These are phyloP conservation scores for Bruguiera parviflora DNA, from an alignment of 345 rosid species.

Conservation along the genomic window DNA sequence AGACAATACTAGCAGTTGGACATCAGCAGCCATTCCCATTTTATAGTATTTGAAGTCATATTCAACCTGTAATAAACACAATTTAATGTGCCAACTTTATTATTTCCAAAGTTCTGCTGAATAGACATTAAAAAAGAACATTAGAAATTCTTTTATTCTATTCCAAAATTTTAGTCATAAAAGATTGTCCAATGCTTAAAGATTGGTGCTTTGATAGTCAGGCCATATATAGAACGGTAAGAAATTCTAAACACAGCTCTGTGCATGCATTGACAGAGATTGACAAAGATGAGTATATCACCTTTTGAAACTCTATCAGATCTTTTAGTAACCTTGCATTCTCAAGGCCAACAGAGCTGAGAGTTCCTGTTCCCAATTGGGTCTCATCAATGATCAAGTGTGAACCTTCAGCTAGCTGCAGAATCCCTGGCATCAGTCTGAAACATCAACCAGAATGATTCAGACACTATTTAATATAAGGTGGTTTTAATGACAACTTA, in stretches of 20 bases:
- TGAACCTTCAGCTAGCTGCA: constrained; percentile 79
- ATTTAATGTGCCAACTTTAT: background rate
- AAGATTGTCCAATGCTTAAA: too few species aligned
- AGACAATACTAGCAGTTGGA: constrained; percentile 67
- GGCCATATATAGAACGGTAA: too few species aligned
- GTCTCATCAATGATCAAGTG: constrained; percentile 82
- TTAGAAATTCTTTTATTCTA: too few species aligned
- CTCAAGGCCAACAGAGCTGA: constrained; percentile 72
- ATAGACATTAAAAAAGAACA: background rate
- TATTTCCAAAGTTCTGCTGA: background rate
- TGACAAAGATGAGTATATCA: constrained; percentile 18
- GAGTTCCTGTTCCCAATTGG: constrained; percentile 66
- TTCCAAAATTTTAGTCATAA: too few species aligned
- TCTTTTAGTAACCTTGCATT: constrained; percentile 66
- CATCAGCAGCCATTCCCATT: constrained; percentile 84
- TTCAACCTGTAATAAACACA: constrained; percentile 55
- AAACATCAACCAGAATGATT: constrained; percentile 16
- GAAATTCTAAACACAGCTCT: too few species aligned
- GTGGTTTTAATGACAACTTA: background rate
- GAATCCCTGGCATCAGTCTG: constrained; percentile 68
- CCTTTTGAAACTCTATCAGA: constrained; percentile 73
- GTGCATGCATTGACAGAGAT: background rate
- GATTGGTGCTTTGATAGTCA: too few species aligned
- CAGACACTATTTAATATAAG: background rate
- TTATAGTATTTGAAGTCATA: constrained; percentile 83